These are phyloP conservation scores for Monosiga brevicollis DNA, from an alignment of 78 protist genomes.

Conservation along the genomic window DNA sequence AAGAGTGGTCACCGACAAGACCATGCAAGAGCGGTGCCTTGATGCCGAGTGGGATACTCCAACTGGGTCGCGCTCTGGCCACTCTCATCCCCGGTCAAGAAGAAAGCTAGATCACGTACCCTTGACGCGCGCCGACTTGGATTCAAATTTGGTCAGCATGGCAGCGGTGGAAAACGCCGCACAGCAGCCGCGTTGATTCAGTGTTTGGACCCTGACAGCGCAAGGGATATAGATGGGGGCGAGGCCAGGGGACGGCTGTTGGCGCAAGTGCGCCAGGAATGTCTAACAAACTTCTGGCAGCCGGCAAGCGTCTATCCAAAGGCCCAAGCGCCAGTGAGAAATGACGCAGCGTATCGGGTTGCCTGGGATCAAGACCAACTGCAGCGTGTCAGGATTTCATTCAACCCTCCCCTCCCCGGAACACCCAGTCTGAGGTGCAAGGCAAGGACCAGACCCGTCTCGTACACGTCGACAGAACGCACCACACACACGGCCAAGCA, in stretches of 20 bases:
- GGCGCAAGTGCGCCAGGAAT: neutral
- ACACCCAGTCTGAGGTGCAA: too few species aligned
- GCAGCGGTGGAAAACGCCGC: neutral
- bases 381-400: neutral
- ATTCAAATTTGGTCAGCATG: slow-evolving; percentile 70
- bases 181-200: too few species aligned
- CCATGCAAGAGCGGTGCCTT: neutral
- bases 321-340: neutral
- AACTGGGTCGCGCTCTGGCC: neutral
- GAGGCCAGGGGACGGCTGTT: too few species aligned
- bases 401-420: too few species aligned
- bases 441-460: too few species aligned
- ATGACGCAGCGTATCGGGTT: neutral
- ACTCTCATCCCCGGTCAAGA: neutral
- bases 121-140: slow-evolving; percentile 66
- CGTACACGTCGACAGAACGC: too few species aligned
- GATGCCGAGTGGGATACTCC: neutral
- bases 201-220: neutral
- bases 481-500: too few species aligned
- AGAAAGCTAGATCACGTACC: neutral
- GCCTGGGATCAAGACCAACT: neutral
- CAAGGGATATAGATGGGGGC: too few species aligned
- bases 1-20: neutral
- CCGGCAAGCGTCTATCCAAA: neutral
- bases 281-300: neutral